phyloP scores from a whole-genome alignment of 2,329 filamentous ascomycete genomes.

The Fusarium nisikadoi region DNA sequence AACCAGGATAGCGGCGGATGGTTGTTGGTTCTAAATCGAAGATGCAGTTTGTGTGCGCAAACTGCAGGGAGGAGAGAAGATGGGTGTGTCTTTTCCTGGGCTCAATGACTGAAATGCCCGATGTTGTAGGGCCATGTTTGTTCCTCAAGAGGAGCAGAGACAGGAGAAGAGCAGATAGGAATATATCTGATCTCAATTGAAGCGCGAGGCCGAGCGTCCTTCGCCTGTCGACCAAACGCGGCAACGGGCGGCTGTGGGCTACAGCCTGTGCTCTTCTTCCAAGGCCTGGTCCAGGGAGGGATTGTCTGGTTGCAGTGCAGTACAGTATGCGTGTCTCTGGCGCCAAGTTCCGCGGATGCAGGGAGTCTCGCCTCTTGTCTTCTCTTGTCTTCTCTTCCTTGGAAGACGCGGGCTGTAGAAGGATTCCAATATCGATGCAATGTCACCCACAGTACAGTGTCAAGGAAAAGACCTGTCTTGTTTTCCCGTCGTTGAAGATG shows the following conservation, averaged over 20 bases:
- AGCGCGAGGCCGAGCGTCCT: constrained; percentile 14
- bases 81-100: not conserved
- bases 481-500: constrained; percentile 4
- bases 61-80: not conserved
- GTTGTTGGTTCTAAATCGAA: constrained; percentile 20
- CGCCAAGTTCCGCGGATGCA: not conserved
- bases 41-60: not conserved
- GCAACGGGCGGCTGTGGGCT: constrained; percentile 20
- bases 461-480: not conserved
- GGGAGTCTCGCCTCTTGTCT: not conserved
- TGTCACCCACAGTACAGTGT: not conserved
- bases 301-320: constrained; percentile 18
- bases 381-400: not conserved
- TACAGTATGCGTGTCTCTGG: constrained; percentile 9
- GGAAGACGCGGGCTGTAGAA: not conserved
- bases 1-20: constrained; percentile 11
- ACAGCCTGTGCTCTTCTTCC: not conserved
- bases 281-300: constrained; percentile 10
- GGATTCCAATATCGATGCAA: not conserved
- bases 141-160: not conserved
- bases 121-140: constrained; percentile 3
- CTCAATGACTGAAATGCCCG: not conserved
- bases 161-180: not conserved
- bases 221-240: constrained; percentile 22
- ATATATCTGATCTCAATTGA: constrained; percentile 20